A percentile compares a stretch with the other conserved stretches of the same genome.
phyloP scores from a whole-genome alignment of 1,284 basidiomycete species.

The Ustilago tritici region DNA sequence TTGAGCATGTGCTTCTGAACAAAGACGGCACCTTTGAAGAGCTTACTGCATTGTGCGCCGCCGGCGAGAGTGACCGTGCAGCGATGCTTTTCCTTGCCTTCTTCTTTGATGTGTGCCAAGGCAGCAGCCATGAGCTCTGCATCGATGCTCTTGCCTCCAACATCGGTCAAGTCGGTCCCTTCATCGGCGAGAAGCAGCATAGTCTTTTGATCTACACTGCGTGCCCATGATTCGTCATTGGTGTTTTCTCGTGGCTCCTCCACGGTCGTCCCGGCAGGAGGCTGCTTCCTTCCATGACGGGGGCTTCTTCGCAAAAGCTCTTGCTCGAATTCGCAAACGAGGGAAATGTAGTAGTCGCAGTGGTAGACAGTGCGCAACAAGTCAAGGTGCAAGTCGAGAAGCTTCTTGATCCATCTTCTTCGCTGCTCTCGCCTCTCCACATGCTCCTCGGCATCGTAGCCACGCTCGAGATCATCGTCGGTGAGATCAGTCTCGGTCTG shows the following conservation, averaged over 20 bases:
- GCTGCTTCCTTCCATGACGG: constrained; percentile 53
- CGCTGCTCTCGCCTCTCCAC: constrained; percentile 38
- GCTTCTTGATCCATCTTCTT: constrained; percentile 50
- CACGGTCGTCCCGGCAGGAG: constrained; percentile 24
- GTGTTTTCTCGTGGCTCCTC: constrained; percentile 46
- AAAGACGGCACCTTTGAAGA: constrained; percentile 62
- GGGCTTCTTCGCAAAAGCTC: constrained; percentile 61
- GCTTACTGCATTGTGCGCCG: constrained; percentile 58
- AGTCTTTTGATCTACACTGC: constrained; percentile 59
- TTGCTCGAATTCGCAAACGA: constrained; percentile 63
- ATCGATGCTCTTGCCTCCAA: constrained; percentile 50
- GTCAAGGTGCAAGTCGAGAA: constrained; percentile 64
- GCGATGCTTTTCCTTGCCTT: constrained; percentile 61
- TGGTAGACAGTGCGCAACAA: constrained; percentile 63
- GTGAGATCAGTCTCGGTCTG: constrained; percentile 26
- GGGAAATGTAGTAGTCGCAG: constrained; percentile 66
- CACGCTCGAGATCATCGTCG: constrained; percentile 41
- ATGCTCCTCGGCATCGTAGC: constrained; percentile 36
- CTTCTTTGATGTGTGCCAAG: constrained; percentile 52
- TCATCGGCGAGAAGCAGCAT: constrained; percentile 46
- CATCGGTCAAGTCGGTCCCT: constrained; percentile 41
- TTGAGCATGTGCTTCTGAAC: constrained; percentile 66
- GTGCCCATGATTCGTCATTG: constrained; percentile 57
- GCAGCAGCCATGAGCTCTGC: constrained; percentile 48
- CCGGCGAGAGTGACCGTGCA: constrained; percentile 53